A percentile compares a stretch with the other conserved stretches of the same genome.
Conservation (phyloP, 257 asterid genomes). For the Eustoma russellianum region DNA sequence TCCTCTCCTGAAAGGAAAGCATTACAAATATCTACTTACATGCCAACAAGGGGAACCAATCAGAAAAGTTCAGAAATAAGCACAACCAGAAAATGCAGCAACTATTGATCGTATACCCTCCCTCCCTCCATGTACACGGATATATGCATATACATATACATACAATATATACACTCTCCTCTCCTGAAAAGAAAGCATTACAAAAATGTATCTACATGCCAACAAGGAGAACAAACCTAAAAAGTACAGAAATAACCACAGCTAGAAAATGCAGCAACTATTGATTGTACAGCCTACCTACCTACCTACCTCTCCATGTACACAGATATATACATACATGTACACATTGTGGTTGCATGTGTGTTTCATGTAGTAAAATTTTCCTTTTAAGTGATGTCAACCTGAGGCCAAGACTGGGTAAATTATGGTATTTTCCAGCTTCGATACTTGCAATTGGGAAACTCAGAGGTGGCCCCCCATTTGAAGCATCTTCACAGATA, state of each 20-base stretch:
- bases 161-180: too few species aligned
- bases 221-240: too few species aligned
- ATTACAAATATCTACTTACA: constrained; percentile 12
- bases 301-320: neutral
- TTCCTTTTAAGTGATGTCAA: constrained; percentile 25
- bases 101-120: neutral
- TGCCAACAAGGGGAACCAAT: constrained; percentile 9
- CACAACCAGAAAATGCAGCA: constrained; percentile 7
- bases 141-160: neutral
- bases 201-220: too few species aligned
- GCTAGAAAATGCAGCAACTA: constrained; percentile 7
- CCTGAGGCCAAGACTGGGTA: constrained; percentile 95
- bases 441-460: constrained; percentile 85
- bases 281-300: too few species aligned
- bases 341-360: neutral
- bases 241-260: too few species aligned
- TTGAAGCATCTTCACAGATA: constrained; percentile 84
- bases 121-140: neutral
- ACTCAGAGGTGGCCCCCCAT: constrained; percentile 64
- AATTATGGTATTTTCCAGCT: constrained; percentile 65
- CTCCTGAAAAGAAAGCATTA: too few species aligned
- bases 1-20: constrained; percentile 73
- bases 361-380: neutral
- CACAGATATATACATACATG: neutral
- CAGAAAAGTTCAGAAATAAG: neutral